Base-by-base conservation (phyloP, 2,329 filamentous ascomycete genomes). In the Scorias spongiosa region DNA sequence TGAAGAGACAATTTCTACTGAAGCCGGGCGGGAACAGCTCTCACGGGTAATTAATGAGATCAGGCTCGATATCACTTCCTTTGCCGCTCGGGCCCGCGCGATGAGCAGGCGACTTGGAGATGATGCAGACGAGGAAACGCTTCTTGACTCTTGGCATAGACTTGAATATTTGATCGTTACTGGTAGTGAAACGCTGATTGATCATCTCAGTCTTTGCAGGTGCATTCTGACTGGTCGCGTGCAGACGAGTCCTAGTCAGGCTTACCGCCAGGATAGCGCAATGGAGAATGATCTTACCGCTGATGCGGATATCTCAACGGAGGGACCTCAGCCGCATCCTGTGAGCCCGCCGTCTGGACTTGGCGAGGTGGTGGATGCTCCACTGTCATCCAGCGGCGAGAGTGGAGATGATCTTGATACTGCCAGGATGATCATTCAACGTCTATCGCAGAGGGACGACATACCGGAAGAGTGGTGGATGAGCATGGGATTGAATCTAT, bases 401-500 rank as follows among this genome's bases (percentile, higher is more conserved):
- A 36, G 32, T 36, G 32, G 32, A 10, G 47, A 53, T 5, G 65
- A 68, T 53, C 60, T 82, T 20, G 70, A 74, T 17, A 75, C 79
- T 39, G 81, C 88, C 73, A 80, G 84, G 52, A 71, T 72, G 42
- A 81, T 93, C 40, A 70, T 91, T 30, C 76, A 80, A 51, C 72
- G 76, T 38, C 69, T 93, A 44, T 76, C 80, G 29, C 71, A 75
- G 14, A 69, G 83, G 18, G 75, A 84, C 55, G 82, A 88, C 53
- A 81, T 91, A 43, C 81, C 84, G 0, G 84, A 91, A 48, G 79
- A 85, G 50, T 88, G 81, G 78, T 93, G 85, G 85, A 62, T 61
- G 43, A 64, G 61, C 15, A 64, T 67, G 14, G 66, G 66, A 10
- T 49, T 69, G 45, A 57, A 56, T 20, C 34, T 57, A 5, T 57